Base-by-base conservation (phyloP, 306 rosid genomes). In the Pyrus pyrifolia region DNA sequence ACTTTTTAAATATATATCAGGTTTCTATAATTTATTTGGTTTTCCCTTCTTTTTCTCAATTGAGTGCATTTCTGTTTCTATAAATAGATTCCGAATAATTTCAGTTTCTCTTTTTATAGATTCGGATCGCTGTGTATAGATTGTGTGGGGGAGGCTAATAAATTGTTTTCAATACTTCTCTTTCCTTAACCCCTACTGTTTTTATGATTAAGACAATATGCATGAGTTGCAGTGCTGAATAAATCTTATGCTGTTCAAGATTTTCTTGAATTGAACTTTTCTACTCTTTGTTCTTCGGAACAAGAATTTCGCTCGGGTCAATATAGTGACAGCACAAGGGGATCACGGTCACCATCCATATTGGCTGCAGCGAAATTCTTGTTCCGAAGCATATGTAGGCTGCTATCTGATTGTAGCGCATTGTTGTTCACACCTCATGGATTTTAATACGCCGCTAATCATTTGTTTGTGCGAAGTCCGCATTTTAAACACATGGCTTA, bases 101-200 rank as follows among this genome's bases (percentile, higher is more conserved):
- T 6, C 40, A 13, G 42, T 67, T 61, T 68, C 38, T 64, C 51
- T 72, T 80, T 27, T 27, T 8, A 65, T 74, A 66, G 79, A 72
- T 75, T 76, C 59, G 63, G 23, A 75, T 51, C 19, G 35, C 73
- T 72, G 52, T 82, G 84, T 82, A 85, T 79, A 82, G 83, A 51
- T 82, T 69, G 78, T 55, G 80, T 63, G 74, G 80, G 80, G 79
- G 82, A 80, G 81, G 70, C 53, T n/a, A 65, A 76, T 71, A 71
- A 76, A 46, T 59, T 13, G 80, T 66, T 76, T 71, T 71, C 21
- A 22, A 23, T n/a, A 9, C 23, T 67, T 46, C 3, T 35, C 6
- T 22, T 10, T 51, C 13, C 15, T 33, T 49, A 18, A 3, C 15
- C 68, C 59, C 30, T 58, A 6, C 31, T 61, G 58, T 45, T 72